Conservation (phyloP, 768 basidiomycete genomes). For the Amylocystis lapponica region DNA sequence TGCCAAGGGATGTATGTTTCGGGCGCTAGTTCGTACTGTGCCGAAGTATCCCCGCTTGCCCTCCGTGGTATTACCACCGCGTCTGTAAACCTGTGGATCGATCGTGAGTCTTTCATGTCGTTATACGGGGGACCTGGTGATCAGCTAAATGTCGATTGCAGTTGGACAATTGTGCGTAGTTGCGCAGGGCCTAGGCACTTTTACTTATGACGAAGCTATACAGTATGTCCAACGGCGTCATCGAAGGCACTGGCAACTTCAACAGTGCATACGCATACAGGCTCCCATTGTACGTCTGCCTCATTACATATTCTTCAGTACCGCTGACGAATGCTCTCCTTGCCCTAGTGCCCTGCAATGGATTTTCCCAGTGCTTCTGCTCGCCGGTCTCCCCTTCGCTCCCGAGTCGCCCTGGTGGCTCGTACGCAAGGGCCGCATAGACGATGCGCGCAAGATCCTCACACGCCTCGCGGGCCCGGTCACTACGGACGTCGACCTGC, state of each 20-base stretch:
- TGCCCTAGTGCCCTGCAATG: not conserved
- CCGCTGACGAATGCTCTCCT: constrained; percentile 34
- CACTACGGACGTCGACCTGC: constrained; percentile 7
- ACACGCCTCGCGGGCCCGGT: constrained; percentile 2
- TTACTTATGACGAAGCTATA: constrained; percentile 30
- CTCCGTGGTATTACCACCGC: constrained; percentile 4
- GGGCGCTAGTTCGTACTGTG: constrained; percentile 4
- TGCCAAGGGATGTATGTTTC: constrained; percentile 36
- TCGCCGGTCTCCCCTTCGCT: constrained; percentile 2
- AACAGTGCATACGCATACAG: constrained; percentile 59
- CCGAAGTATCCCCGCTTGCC: constrained; percentile 3
- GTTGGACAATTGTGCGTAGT: constrained; percentile 2
- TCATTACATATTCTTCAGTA: constrained; percentile 59
- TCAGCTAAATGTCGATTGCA: not conserved
- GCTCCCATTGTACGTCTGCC: constrained; percentile 36
- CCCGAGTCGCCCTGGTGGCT: constrained; percentile 12
- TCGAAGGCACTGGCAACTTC: constrained; percentile 43
- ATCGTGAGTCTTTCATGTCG: not conserved
- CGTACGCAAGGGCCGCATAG: constrained; percentile 5
- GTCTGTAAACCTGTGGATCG: constrained; percentile 3
- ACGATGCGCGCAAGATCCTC: constrained; percentile 9
- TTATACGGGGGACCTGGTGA: not conserved
- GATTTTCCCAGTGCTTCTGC: constrained; percentile 4
- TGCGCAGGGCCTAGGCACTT: not conserved
- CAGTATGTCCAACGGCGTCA: constrained; percentile 65